A percentile compares a stretch with the other conserved stretches of the same genome.
phyloP scores from a whole-genome alignment of 768 basidiomycete genomes.

The Trichaptum fuscoviolaceum region DNA sequence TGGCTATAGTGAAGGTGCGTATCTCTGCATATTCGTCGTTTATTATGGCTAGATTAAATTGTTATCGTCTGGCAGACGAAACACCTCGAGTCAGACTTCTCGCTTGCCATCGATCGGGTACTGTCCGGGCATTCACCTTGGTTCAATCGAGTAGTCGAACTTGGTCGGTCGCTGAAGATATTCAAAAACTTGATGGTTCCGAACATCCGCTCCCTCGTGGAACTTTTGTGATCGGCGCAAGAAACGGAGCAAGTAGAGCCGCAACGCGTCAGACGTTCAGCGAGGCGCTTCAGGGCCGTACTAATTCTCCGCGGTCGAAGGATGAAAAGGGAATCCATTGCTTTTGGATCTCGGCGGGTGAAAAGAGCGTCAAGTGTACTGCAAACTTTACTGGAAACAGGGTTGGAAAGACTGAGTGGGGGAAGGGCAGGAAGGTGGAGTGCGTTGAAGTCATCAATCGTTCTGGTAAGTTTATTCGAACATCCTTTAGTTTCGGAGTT shows the following conservation, averaged over 20 bases:
- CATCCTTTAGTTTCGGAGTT: slow-evolving; percentile 2
- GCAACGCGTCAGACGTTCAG: not conserved
- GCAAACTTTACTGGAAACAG: slow-evolving; percentile 61
- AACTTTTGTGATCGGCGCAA: slow-evolving; percentile 50
- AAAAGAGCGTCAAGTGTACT: slow-evolving; percentile 51
- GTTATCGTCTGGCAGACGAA: slow-evolving; percentile 28
- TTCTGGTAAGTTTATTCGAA: slow-evolving; percentile 41
- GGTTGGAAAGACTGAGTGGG: slow-evolving; percentile 64
- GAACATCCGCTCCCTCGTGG: slow-evolving; percentile 41
- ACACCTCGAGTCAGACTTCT: slow-evolving; percentile 54
- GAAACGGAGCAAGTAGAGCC: slow-evolving; percentile 34
- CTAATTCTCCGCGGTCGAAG: slow-evolving; percentile 23
- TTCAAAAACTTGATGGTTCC: slow-evolving; percentile 34
- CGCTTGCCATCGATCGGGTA: slow-evolving; percentile 52
- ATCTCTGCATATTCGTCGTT: not conserved
- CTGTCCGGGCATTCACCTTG: slow-evolving; percentile 54
- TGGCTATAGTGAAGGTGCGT: slow-evolving; percentile 46
- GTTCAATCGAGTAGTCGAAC: slow-evolving; percentile 28
- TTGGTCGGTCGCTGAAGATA: slow-evolving; percentile 32
- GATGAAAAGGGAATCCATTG: slow-evolving; percentile 23
- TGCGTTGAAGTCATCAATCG: slow-evolving; percentile 53
- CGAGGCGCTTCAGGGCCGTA: slow-evolving; percentile 31
- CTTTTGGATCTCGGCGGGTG: slow-evolving; percentile 49
- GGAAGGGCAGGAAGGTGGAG: slow-evolving; percentile 46
- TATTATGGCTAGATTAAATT: not conserved